Percentiles rank a stretch among this genome's conserved stretches.
phyloP scores from a whole-genome alignment of 1,139 yeast species.

The Saccharomyces pastorianus region DNA sequence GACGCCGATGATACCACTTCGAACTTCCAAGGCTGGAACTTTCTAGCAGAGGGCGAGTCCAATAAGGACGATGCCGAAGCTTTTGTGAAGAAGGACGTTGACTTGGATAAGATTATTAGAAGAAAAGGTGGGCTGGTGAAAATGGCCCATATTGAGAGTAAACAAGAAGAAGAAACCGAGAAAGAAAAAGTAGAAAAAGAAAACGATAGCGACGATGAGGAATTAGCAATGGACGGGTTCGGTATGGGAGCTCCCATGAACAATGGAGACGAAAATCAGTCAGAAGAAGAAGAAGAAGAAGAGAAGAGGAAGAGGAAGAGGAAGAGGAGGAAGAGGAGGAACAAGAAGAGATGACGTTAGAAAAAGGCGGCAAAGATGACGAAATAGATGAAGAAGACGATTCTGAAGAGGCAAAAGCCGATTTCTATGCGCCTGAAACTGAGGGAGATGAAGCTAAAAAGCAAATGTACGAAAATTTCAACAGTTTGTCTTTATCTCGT shows the following conservation, averaged over 20 bases:
- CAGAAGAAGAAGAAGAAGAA: constrained; percentile 22
- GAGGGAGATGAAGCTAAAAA: constrained; percentile 41
- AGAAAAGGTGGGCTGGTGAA: constrained; percentile 68
- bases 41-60: constrained; percentile 49
- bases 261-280: constrained; percentile 29
- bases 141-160: constrained; percentile 41
- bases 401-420: constrained; percentile 63
- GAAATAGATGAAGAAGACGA: constrained; percentile 44
- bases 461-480: constrained; percentile 56
- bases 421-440: constrained; percentile 53
- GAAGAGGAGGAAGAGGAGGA: constrained; percentile 25
- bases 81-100: constrained; percentile 52
- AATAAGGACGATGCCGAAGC: constrained; percentile 26
- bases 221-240: constrained; percentile 61
- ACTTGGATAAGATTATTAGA: constrained; percentile 75
- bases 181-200: constrained; percentile 28
- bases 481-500: constrained; percentile 72
- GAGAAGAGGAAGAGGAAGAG: constrained; percentile 30
- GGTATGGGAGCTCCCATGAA: constrained; percentile 51
- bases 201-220: constrained; percentile 41
- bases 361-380: constrained; percentile 33
- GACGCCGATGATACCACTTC: constrained; percentile 42
- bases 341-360: constrained; percentile 22
- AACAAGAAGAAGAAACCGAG: constrained; percentile 33
- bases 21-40: constrained; percentile 76